A percentile compares a stretch with the other conserved stretches of the same genome.
Evolutionary conservation across 1,284 basidiomycete genomes (phyloP).

Genomic region (Pterulicium gracile): DNA sequence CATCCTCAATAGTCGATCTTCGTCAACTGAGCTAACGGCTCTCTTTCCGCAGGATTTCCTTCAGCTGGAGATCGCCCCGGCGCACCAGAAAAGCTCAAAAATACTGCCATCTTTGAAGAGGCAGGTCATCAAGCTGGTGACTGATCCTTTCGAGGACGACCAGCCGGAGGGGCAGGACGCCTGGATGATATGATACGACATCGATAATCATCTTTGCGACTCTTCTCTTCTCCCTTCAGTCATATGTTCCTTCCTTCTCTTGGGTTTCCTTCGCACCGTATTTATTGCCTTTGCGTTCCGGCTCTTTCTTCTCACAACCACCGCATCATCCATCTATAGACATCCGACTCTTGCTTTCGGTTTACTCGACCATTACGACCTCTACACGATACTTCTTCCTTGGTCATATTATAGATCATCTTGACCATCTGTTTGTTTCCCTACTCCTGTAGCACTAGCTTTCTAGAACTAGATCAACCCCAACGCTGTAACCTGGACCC

Average conservation of each 20-base stretch:
- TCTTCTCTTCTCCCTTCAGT: too few relatives aligned
- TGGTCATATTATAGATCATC: neutral
- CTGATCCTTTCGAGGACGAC: neutral
- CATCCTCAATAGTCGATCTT: neutral
- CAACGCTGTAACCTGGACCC: neutral
- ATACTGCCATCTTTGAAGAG: neutral
- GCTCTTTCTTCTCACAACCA: neutral
- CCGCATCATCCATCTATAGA: neutral
- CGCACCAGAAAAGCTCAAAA: neutral
- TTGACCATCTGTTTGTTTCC: neutral
- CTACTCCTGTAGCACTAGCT: neutral
- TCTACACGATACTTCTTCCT: too few relatives aligned
- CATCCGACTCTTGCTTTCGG: neutral
- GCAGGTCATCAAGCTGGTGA: neutral
- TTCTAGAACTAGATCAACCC: neutral
- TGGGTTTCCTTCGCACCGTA: neutral
- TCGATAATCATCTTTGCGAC: too few relatives aligned
- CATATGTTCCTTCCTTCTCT: neutral
- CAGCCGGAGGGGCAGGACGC: neutral
- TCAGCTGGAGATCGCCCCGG: neutral
- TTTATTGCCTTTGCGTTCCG: conserved; percentile 1
- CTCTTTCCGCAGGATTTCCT: neutral
- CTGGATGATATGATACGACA: too few relatives aligned
- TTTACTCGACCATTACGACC: too few relatives aligned
- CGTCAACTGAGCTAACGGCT: too few relatives aligned